A percentile compares a stretch with the other conserved stretches of the same genome.
Evolutionary conservation across 768 basidiomycete species (phyloP).

Genomic region (Chalciporus pseudorubinellus): DNA sequence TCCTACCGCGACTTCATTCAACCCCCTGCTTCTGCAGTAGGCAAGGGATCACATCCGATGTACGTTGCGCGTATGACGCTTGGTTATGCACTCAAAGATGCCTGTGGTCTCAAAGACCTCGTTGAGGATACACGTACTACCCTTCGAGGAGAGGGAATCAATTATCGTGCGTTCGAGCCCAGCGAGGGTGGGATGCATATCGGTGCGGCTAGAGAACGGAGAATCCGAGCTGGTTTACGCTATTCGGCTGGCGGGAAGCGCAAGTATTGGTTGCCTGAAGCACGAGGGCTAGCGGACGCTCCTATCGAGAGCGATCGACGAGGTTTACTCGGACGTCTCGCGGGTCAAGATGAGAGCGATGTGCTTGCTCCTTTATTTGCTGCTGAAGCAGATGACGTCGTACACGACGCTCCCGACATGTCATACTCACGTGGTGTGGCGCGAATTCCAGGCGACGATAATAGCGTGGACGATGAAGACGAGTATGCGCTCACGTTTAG

Average conservation of each 20-base stretch:
- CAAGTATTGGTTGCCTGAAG: constrained; percentile 95
- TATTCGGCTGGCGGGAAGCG: constrained; percentile 87
- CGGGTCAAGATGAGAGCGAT: constrained; percentile 45
- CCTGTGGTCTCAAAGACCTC: constrained; percentile 85
- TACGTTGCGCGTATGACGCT: constrained; percentile 90
- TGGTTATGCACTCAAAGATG: constrained; percentile 82
- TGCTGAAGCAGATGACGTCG: constrained; percentile 57
- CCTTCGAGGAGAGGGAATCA: constrained; percentile 84
- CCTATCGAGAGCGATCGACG: constrained; percentile 39
- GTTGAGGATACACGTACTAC: constrained; percentile 82
- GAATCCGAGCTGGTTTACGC: constrained; percentile 88
- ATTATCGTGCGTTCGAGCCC: constrained; percentile 95
- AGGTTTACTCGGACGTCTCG: constrained; percentile 20
- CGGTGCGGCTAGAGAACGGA: constrained; percentile 77
- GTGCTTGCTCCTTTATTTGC: constrained; percentile 74
- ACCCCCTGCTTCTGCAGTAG: constrained; percentile 45
- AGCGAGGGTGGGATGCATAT: constrained; percentile 92
- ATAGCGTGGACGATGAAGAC: constrained; percentile 35
- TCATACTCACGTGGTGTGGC: constrained; percentile 25
- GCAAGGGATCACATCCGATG: constrained; percentile 28
- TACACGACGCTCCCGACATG: constrained; percentile 63
- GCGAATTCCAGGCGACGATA: constrained; percentile 21
- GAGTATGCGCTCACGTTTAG: constrained; percentile 33
- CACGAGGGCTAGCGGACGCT: constrained; percentile 40
- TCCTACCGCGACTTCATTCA: constrained; percentile 73